Evolutionary conservation across 805 yeast species (phyloP), one percentile per base, ranked within the genome.

Genomic region (Yarrowia yakushimensis): DNA sequence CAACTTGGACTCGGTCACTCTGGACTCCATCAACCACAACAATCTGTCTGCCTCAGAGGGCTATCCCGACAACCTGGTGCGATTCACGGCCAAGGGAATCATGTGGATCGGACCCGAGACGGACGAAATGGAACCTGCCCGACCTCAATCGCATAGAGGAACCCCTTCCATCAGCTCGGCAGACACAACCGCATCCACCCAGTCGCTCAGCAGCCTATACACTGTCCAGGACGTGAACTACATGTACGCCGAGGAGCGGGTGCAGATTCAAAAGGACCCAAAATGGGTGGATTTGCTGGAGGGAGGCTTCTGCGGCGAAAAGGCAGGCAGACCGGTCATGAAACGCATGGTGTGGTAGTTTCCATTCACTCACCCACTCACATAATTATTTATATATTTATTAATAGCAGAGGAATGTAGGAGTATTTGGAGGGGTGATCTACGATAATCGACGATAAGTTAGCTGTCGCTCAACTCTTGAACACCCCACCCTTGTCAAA

Each of bases 81-180:
- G 59, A 7, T 52, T 52, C 59, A 52, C 59, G 7, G 59, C 59
- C 43, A 52, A 52, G 34, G 59, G 59, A 15, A 52, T 52, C 59
- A 25, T 52, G 59, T 52, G 59, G 59, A 52, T 52, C 33, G 59
- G 59, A 17, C 59, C 59, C 59, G 59, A 52, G 31, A 13, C 42
- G 20, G 43, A 45, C 27, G 52, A 45, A 17, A n/a, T 18, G 13
- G 36, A 45, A 9, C 33, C 23, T 10, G 20, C 18, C 13, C 12
- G 20, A 8, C 17, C 43, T 0, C 42, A 52, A 31, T 33, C 57
- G 6, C 57, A 48, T 17, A 28, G 43, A 12, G 59, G 34, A 8
- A 34, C 59, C 1, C 43, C 59, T 10, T 52, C 59, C 23, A 52
- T 52, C 33, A 25, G 33, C 34, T 52, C 59, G 13, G 52, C 59